These are phyloP conservation scores for Tolypocladium nubicola DNA, from an alignment of 2,329 filamentous ascomycete species.

Conservation along the genomic window DNA sequence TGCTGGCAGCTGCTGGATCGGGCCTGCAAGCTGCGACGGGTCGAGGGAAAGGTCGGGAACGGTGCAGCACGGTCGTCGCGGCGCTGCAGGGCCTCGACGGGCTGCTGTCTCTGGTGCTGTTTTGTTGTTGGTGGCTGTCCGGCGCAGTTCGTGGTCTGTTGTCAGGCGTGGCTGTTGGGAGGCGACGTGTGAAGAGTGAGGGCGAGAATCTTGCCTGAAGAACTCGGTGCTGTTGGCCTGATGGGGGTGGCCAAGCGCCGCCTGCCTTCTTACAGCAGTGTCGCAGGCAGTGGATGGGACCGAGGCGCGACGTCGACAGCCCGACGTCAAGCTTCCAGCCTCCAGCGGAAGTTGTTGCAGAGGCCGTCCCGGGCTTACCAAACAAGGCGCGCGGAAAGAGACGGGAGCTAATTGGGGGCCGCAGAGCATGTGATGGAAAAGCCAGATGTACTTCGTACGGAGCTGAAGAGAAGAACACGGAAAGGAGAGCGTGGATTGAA, in stretches of 20 bases:
- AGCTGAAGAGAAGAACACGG: no score
- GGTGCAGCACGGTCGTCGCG: neutral
- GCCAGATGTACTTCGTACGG: neutral
- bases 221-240: neutral
- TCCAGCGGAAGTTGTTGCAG: neutral
- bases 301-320: neutral
- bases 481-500: neutral
- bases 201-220: neutral
- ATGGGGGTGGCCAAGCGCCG: neutral
- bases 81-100: neutral
- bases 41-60: neutral
- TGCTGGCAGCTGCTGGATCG: neutral
- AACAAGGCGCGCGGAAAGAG: neutral
- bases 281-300: neutral
- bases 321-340: neutral
- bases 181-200: neutral
- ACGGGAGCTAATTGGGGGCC: slow-evolving; percentile 1
- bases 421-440: neutral
- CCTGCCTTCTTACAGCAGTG: neutral
- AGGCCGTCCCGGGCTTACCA: neutral
- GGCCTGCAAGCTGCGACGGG: neutral
- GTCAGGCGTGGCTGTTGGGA: neutral
- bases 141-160: neutral
- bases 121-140: no score
- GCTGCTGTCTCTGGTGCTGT: neutral